A percentile compares a stretch with the other conserved stretches of the same genome.
Conservation (phyloP, 192 early-diverging fungal species). For the Gigaspora rosea region DNA sequence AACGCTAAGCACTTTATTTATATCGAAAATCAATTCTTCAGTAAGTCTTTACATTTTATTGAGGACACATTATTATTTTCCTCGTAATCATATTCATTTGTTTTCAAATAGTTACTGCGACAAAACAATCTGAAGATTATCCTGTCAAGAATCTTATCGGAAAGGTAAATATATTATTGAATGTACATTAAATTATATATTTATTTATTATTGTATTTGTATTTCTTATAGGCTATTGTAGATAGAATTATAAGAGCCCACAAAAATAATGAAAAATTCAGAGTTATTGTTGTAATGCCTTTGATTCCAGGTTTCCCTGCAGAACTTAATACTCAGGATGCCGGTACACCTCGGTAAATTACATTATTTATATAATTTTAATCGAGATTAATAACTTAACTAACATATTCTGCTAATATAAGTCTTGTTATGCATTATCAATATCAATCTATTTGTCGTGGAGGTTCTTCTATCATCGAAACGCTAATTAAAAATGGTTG, state of each 20-base stretch:
- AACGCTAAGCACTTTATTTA: constrained; percentile 88
- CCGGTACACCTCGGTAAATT: constrained; percentile 65
- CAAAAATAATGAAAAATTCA: constrained; percentile 66
- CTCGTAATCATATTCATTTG: background rate
- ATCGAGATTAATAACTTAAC: background rate
- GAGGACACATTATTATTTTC: too few relatives aligned
- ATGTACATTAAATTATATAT: background rate
- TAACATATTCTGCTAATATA: background rate
- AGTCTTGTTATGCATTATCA: constrained; percentile 81
- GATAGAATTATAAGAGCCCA: constrained; percentile 77
- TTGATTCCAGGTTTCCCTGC: constrained; percentile 88
- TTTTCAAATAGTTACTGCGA: constrained; percentile 48
- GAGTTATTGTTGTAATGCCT: constrained; percentile 82
- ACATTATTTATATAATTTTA: background rate
- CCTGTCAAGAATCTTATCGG: constrained; percentile 84
- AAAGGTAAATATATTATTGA: constrained; percentile 30
- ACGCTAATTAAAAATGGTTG: constrained; percentile 58
- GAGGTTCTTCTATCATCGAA: constrained; percentile 70
- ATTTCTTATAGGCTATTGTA: constrained; percentile 56
- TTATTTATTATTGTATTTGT: background rate
- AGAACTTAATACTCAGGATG: constrained; percentile 74
- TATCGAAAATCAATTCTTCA: constrained; percentile 96
- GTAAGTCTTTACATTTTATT: constrained; percentile 37
- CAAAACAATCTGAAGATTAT: constrained; percentile 42
- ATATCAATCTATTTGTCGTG: constrained; percentile 78